A percentile compares a stretch with the other conserved stretches of the same genome.
Conservation (phyloP, 1,139 yeast genomes). For the Petasospora fabianii region DNA sequence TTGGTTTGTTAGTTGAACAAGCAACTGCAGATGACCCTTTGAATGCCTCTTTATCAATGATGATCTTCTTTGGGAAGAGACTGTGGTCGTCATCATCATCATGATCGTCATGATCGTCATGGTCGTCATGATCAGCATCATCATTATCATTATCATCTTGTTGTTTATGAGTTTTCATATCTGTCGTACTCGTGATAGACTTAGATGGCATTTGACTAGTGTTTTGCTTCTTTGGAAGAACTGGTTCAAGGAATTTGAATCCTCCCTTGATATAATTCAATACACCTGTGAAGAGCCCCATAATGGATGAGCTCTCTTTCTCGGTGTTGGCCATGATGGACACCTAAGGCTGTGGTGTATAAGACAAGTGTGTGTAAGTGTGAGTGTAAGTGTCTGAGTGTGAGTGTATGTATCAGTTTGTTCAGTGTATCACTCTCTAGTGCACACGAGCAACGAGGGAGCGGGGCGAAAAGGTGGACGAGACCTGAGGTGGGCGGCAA, state of each 20-base stretch:
- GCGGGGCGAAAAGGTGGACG: no score
- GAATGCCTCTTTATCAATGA: conserved; percentile 15
- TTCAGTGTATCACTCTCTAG: no score
- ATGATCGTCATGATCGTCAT: neutral
- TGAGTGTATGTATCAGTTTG: no score
- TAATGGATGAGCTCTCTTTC: conserved; percentile 6
- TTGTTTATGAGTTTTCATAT: no score
- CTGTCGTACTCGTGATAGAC: no score
- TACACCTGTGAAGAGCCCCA: conserved; percentile 15
- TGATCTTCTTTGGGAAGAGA: conserved; percentile 22
- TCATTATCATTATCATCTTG: no score
- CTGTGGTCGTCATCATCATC: conserved; percentile 2
- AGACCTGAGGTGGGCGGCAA: no score
- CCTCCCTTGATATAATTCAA: conserved; percentile 11
- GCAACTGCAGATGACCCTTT: conserved; percentile 18
- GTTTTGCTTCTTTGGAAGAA: conserved; percentile 7
- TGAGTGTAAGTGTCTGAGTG: no score
- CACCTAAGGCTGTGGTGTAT: neutral
- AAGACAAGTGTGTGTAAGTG: no score
- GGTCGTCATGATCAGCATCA: no score
- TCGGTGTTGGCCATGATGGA: conserved; percentile 2
- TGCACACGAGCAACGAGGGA: no score
- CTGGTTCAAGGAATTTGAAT: conserved; percentile 12
- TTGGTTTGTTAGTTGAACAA: conserved; percentile 46
- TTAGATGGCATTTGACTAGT: no score